Conservation (phyloP, 2,329 filamentous ascomycete genomes). For the Apiospora koreana region DNA sequence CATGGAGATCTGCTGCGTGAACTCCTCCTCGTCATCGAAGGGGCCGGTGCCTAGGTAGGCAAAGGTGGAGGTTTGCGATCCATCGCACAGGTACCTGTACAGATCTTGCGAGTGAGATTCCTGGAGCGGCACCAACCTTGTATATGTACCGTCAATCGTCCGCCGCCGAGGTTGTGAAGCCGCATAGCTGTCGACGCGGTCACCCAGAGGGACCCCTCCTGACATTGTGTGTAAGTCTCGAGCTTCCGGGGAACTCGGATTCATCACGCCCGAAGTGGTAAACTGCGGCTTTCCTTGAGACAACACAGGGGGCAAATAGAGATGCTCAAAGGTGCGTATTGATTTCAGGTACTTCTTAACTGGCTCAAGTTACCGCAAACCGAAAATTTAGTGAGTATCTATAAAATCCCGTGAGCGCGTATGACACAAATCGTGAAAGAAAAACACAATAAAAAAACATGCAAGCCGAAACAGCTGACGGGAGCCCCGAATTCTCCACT, state of each 20-base stretch:
- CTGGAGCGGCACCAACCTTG: not conserved
- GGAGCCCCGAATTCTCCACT: not conserved
- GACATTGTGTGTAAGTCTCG: not conserved
- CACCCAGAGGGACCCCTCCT: conserved; percentile 7
- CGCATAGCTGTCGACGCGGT: not conserved
- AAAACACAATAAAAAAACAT: not conserved
- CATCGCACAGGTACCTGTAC: conserved; percentile 10
- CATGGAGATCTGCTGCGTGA: conserved; percentile 20
- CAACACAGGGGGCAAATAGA: not conserved
- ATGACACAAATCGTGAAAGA: conserved; percentile 1
- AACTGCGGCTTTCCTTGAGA: not conserved
- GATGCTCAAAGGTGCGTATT: not conserved
- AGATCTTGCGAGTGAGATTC: conserved; percentile 10
- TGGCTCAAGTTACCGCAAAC: not conserved
- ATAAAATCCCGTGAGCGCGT: not conserved
- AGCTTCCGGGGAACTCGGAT: not conserved
- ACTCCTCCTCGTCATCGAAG: conserved; percentile 22
- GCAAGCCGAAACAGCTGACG: not conserved
- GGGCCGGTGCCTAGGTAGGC: conserved; percentile 29
- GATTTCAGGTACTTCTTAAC: not conserved
- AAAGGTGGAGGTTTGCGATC: not conserved
- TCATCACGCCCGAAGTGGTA: not conserved
- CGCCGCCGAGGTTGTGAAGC: conserved; percentile 8
- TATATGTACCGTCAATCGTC: not conserved
- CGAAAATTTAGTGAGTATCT: not conserved